Conservation (phyloP, 2,329 filamentous ascomycete genomes). For the Clarireedia homoeocarpa region DNA sequence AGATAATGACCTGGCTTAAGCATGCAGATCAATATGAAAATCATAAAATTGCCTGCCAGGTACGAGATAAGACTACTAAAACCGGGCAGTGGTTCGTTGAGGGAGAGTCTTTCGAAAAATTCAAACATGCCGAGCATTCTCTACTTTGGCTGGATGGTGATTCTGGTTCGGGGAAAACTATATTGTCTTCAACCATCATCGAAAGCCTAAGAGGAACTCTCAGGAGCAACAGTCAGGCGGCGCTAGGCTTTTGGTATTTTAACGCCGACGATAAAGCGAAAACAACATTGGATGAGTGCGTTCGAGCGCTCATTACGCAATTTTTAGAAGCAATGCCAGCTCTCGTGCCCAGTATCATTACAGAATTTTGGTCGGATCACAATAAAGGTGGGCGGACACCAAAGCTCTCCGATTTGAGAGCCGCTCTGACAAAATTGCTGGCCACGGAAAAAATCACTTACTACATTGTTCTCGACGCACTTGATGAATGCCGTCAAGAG, state of each 20-base stretch:
- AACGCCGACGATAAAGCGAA: background rate
- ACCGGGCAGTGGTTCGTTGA: background rate
- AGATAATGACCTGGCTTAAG: background rate
- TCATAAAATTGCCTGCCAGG: background rate
- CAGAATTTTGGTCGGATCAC: background rate
- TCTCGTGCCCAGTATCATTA: background rate
- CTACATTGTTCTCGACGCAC: background rate
- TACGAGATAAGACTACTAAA: background rate
- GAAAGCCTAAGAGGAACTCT: background rate
- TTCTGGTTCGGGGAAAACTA: background rate
- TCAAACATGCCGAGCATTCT: background rate
- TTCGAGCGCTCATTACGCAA: background rate
- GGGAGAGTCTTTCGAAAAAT: background rate
- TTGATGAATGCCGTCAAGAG: background rate
- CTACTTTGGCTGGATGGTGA: background rate
- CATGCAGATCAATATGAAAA: background rate
- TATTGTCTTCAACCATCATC: background rate
- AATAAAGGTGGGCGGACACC: background rate
- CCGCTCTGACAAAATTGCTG: background rate
- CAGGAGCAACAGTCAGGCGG: background rate
- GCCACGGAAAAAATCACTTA: background rate
- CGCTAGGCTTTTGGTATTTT: background rate
- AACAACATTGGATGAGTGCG: background rate
- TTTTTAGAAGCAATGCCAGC: background rate
- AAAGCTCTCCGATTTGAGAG: background rate